Base-by-base conservation (phyloP, 306 rosid genomes). In the Pachyrhizus erosus region DNA sequence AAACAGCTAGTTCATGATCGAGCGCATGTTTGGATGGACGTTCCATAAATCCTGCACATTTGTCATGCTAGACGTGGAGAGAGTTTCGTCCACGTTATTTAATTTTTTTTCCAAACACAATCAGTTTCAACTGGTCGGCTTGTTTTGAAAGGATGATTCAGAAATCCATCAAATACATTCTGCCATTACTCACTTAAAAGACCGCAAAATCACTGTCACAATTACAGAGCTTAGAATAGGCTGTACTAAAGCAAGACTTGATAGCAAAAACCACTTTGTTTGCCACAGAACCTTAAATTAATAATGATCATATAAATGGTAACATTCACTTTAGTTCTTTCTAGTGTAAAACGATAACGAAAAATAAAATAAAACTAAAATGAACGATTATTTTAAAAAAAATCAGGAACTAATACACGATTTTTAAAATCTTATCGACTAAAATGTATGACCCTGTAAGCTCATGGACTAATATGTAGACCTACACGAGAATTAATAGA, bases 251-350 rank as follows among this genome's bases (percentile, higher is more conserved):
- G 73, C 67, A 74, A 39, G n/a, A 31, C 6, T 0, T 48, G 58
- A 60, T n/a, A 39, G 75, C 40, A 58, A 23, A 67, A 66, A 40
- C 33, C 39, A 20, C 27, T 62, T 7, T n/a, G 34, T 46, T 75
- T 67, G n/a, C 12, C 74, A 14, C 60, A 57, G 9, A 62, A 57
- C 74, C 31, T 27, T 1, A 3, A 1, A 27, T 27, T 58, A 14
- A 21, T 64, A 75, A 51, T 62, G 66, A 80, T 61, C 70, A 84
- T 51, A 58, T 70, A 61, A 76, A n/a, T 20, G 71, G 80, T 20
- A 76, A 51, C 57, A 51, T 51, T 51, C 20, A 48, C 20, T 48
- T 14, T 0, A 48, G 55, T 48, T 48, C 55, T 48, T 48, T 17
- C 55, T 48, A 48, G 18, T 4, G 20, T 48, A 48, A 48, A 14